A percentile compares a stretch with the other conserved stretches of the same genome.
phyloP scores from a whole-genome alignment of 257 asterid genomes.

The Primulina huaijiensis region DNA sequence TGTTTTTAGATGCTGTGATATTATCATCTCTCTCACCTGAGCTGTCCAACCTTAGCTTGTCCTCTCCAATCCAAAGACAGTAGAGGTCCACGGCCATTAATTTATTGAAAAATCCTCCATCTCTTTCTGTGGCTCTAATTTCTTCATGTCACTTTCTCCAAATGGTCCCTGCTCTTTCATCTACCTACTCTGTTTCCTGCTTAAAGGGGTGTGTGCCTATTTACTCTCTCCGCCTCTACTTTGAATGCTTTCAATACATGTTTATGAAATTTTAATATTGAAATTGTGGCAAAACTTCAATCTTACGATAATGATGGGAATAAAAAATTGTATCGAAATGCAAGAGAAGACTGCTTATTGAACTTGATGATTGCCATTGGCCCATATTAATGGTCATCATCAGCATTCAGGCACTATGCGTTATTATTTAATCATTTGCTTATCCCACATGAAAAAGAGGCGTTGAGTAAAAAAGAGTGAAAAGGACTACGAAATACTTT shows the following conservation, averaged over 20 bases:
- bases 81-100: not conserved
- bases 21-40: not conserved
- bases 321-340: not conserved
- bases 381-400: conserved; percentile 13
- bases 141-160: conserved; percentile 27
- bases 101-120: not conserved
- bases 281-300: not conserved
- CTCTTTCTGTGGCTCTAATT: conserved; percentile 19
- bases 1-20: not conserved
- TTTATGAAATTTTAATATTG: conserved; percentile 13
- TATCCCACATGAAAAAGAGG: not conserved
- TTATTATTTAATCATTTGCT: conserved; percentile 4
- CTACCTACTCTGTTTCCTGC: conserved; percentile 26
- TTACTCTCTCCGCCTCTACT: conserved; percentile 4
- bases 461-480: conserved; percentile 3
- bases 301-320: not conserved
- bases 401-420: conserved; percentile 9
- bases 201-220: conserved; percentile 18
- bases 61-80: not conserved
- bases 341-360: not conserved
- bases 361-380: conserved; percentile 10
- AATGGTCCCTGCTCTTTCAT: conserved; percentile 38
- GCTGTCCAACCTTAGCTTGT: not conserved
- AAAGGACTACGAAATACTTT: conserved; percentile 21
- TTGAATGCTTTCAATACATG: conserved; percentile 16